phyloP scores from a whole-genome alignment of 371 early-diverging fungal genomes.

The Capillidium rhysosporum region DNA sequence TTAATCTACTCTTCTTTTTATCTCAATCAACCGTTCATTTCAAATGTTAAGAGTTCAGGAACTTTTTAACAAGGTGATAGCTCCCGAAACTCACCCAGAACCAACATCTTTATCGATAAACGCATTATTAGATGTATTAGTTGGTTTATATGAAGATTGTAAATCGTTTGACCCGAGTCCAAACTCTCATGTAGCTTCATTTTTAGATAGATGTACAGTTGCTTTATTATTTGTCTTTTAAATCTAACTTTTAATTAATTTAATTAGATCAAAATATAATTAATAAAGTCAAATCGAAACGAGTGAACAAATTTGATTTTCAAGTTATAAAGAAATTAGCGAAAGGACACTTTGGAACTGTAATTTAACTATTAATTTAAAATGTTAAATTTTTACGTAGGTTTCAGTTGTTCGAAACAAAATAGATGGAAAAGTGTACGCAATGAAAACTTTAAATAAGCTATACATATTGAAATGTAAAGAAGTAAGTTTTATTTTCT shows the following conservation, averaged over 20 bases:
- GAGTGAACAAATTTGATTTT: constrained; percentile 68
- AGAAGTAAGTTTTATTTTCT: constrained; percentile 26
- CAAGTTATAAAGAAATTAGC: constrained; percentile 69
- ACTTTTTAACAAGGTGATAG: too few relatives aligned
- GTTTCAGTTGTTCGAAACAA: constrained; percentile 57
- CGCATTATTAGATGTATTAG: constrained; percentile 34
- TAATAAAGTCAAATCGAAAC: too few relatives aligned
- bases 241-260: too few relatives aligned
- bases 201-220: too few relatives aligned
- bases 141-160: constrained; percentile 38
- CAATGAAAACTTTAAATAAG: constrained; percentile 91
- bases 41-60: too few relatives aligned
- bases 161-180: constrained; percentile 16
- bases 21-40: too few relatives aligned
- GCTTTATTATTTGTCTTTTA: too few relatives aligned
- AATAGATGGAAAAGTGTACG: constrained; percentile 55
- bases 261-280: neutral
- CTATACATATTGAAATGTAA: constrained; percentile 55
- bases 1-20: too few relatives aligned
- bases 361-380: constrained; percentile 9
- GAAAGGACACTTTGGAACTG: constrained; percentile 83
- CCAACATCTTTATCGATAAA: constrained; percentile 11
- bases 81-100: too few relatives aligned
- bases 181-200: neutral
- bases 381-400: constrained; percentile 10